Evolutionary conservation across 192 early-diverging fungal genomes (phyloP).

Genomic region (Rhizophagus clarus): DNA sequence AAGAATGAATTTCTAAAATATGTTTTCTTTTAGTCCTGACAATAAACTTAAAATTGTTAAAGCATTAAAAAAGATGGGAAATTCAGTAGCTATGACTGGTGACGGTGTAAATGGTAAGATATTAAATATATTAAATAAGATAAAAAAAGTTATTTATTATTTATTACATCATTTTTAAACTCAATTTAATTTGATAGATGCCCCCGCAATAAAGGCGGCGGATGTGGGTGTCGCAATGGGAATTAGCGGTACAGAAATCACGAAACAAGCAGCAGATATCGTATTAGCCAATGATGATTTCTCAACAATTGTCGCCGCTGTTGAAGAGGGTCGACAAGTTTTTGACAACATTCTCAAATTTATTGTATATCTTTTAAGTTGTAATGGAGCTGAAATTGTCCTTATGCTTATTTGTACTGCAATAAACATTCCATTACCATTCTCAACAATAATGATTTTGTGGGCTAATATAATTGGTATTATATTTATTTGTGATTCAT

Average conservation of each 20-base stretch:
- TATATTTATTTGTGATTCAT: background rate
- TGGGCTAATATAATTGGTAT: conserved; percentile 94
- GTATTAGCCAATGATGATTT: conserved; percentile 96
- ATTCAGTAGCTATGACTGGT: conserved; percentile 91
- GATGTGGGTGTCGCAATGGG: conserved; percentile 99
- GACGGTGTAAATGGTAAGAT: conserved; percentile 84
- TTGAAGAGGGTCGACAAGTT: conserved; percentile 90
- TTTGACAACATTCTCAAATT: conserved; percentile 99
- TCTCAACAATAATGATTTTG: conserved; percentile 92
- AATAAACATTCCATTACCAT: conserved; percentile 80
- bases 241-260: conserved; percentile 92
- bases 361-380: conserved; percentile 90
- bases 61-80: conserved; percentile 78
- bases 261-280: conserved; percentile 98
- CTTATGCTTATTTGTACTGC: conserved; percentile 78
- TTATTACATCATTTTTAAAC: background rate
- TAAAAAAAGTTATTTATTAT: background rate
- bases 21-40: conserved; percentile 62
- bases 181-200: conserved; percentile 54
- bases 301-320: conserved; percentile 90
- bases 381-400: conserved; percentile 96
- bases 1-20: background rate
- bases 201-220: conserved; percentile 93
- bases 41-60: conserved; percentile 96
- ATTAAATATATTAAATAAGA: background rate